Evolutionary conservation across 2,329 filamentous ascomycete genomes (phyloP), one percentile per base, ranked within the genome.

Genomic region (Aspergillus ochraceoroseus): DNA sequence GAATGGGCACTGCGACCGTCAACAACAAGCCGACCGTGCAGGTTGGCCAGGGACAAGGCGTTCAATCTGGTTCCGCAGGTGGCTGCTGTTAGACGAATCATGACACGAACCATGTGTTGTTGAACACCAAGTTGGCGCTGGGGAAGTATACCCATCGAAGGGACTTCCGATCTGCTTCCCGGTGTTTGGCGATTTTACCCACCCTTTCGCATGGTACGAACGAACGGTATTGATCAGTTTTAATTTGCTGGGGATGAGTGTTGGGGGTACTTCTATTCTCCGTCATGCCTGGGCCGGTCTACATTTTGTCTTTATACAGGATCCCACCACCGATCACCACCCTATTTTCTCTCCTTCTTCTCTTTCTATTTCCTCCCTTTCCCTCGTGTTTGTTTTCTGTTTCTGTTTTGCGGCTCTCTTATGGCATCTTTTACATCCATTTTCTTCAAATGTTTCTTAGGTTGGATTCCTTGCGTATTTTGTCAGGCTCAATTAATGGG

Each of bases 21-120:
- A 96, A 96, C 80, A 94, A 90, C 74, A 98, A 96, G 77, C 90
- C 90, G 53, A 94, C 87, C 58, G 89, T 98, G 59, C 88, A 95
- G 67, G 92, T 98, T 60, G 87, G 88, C 45, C 85, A 88, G 65
- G 92, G 92, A 63, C 88, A 94, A 70, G 89, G 89, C 59, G 90
- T 98, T 55, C 86, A 94, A 67, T 85, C 82, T 59, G 84, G 84
- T 57, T 86, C 85, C 58, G 86, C 79, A 64, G 83, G 85, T 63
- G 83, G 87, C 66, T 95, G 89, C 80, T 95, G 89, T 76, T 95
- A 94, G 74, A 75, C 58, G 49, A 51, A 32, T 39, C 17, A 35
- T 40, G 36, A 26, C 36, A 20, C 49, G 53, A 34, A 27, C 44
- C 40, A 48, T 51, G 48, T 48, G 52, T 51, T 55, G 51, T 49